Base-by-base conservation (phyloP, 768 basidiomycete genomes). In the Termitomyces sp. region DNA sequence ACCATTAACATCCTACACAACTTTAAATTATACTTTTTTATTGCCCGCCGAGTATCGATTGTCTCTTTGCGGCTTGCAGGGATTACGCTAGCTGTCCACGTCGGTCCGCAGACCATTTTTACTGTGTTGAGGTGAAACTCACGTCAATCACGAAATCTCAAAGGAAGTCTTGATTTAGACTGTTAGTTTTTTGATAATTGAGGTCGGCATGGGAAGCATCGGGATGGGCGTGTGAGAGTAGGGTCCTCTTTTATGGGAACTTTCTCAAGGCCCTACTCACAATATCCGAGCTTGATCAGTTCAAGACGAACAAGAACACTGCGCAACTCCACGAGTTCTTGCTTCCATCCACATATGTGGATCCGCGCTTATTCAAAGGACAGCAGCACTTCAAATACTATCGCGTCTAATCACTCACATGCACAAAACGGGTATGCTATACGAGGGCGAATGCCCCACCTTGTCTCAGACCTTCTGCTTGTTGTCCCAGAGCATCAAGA, bases 251-350 rank as follows among this genome's bases (percentile, higher is more conserved):
- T 57, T 57, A 50, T 59, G 56, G 58, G 46, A 59, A 62, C 36
- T 59, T 62, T 62, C 62, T 55, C 62, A 61, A 63, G 62, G 28
- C 45, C 26, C 50, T 52, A 53, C 55, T 26, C 57, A 50, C 56
- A 53, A 54, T 59, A 62, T 54, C 57, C 56, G 63, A 47, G 52
- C 56, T 60, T 61, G 56, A 61, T 53, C 55, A 56, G 24, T 30
- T 54, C 58, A 53, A 59, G 45, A 43, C 54, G 48, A 44, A 58
- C 54, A 43, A 58, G 50, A 42, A 62, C 49, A 53, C 50, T 54
- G 26, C 10, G 45, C 35, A 13, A 45, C 50, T 53, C 55, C 58
- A 59, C 58, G 58, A 54, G 57, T 50, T 24, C 52, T 49, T 40
- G 54, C 54, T 58, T 61, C 57, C 54, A 53, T 58, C 44, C 53